Evolutionary conservation across 371 early-diverging fungal genomes (phyloP).

Genomic region (Encephalitozoon intestinalis): DNA sequence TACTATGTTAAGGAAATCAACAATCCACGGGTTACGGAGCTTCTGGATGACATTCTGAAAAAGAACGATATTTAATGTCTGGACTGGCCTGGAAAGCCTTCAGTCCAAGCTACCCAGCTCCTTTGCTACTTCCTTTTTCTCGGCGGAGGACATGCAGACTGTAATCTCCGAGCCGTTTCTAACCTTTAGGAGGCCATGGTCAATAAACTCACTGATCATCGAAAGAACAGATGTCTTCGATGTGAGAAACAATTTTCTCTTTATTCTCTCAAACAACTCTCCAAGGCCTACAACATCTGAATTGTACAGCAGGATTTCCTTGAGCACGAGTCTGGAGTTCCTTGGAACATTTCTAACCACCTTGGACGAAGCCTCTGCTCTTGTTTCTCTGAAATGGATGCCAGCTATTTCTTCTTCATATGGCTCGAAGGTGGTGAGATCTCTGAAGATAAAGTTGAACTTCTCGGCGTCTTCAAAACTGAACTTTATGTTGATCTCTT

Average conservation of each 20-base stretch:
- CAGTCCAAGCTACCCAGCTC: background rate
- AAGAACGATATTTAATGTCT: background rate
- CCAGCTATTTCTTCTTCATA: conserved; percentile 47
- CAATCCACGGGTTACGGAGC: conserved; percentile 3
- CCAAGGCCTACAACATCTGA: background rate
- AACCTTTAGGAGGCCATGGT: conserved; percentile 49
- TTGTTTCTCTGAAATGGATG: conserved; percentile 17
- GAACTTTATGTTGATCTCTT: conserved; percentile 36
- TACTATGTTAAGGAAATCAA: conserved; percentile 20
- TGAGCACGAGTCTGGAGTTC: conserved; percentile 30
- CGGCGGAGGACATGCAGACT: conserved; percentile 10
- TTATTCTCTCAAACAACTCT: conserved; percentile 36
- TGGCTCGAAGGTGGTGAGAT: conserved; percentile 55
- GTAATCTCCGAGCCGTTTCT: conserved; percentile 13
- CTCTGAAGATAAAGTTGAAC: conserved; percentile 56
- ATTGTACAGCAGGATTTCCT: conserved; percentile 15
- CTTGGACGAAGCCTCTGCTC: background rate
- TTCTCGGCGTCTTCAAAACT: conserved; percentile 26
- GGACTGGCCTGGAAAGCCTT: no score
- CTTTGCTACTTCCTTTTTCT: conserved; percentile 16
- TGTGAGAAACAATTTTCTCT: conserved; percentile 32
- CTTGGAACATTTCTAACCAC: conserved; percentile 45
- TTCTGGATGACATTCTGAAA: conserved; percentile 10
- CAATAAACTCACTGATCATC: conserved; percentile 48
- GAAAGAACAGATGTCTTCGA: conserved; percentile 4